Percentiles rank a stretch among this genome's conserved stretches.
Evolutionary conservation across 306 rosid species (phyloP).

Genomic region (Malus domestica): ASM211411v1 NC_041803.1:25218501-25219000

Average conservation of each 20-base stretch:
- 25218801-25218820: slow-evolving; percentile 70
- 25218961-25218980: slow-evolving; percentile 29
- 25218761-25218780: slow-evolving; percentile 36
- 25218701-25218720: not conserved
- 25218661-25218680: not conserved
- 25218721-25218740: not conserved
- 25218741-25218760: not conserved
- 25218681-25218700: not conserved
- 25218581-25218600: not conserved
- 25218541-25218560: not conserved
- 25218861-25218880: not conserved
- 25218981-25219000: slow-evolving; percentile 38
- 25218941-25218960: slow-evolving; percentile 44
- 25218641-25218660: not conserved
- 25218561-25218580: not conserved
- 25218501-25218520: not conserved
- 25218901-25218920: not conserved
- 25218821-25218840: slow-evolving; percentile 38
- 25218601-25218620: not conserved
- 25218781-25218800: slow-evolving; percentile 81
- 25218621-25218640: not conserved
- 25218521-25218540: too few species aligned
- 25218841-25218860: not conserved
- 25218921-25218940: slow-evolving; percentile 16
- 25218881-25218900: slow-evolving; percentile 4